Conservation (phyloP, 2,329 filamentous ascomycete genomes). For the Talaromyces marneffei region DNA sequence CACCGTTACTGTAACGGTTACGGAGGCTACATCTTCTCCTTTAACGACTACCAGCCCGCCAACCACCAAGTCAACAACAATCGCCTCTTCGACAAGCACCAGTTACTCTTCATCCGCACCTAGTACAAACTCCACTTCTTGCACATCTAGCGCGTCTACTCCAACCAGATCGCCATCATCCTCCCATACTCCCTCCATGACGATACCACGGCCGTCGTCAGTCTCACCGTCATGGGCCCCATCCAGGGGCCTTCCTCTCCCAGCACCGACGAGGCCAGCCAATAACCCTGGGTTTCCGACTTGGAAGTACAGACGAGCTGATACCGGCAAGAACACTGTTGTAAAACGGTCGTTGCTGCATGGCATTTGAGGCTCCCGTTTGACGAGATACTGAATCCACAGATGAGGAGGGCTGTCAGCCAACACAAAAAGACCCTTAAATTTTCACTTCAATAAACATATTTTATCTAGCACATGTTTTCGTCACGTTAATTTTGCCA, state of each 20-base stretch:
- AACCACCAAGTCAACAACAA: neutral
- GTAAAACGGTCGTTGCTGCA: neutral
- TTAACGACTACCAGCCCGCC: neutral
- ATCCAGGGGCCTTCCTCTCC: neutral
- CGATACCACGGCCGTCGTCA: neutral
- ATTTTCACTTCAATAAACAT: constrained; percentile 8
- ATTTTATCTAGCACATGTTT: neutral
- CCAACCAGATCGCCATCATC: neutral
- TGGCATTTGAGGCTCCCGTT: constrained; percentile 1
- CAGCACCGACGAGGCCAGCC: neutral
- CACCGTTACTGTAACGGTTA: constrained; percentile 13
- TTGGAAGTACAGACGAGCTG: neutral
- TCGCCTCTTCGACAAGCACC: neutral
- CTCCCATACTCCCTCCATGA: neutral
- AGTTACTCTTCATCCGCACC: neutral
- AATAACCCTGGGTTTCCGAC: neutral
- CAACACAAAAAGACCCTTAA: neutral
- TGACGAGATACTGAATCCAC: neutral
- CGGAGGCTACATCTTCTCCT: neutral
- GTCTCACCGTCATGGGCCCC: constrained; percentile 2
- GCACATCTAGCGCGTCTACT: neutral
- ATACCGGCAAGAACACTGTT: neutral
- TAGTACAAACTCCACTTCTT: neutral
- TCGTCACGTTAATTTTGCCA: neutral
- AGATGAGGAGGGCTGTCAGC: neutral